Base-by-base conservation (phyloP, 2,329 filamentous ascomycete species). In the Rhynchosporium secalis region DNA sequence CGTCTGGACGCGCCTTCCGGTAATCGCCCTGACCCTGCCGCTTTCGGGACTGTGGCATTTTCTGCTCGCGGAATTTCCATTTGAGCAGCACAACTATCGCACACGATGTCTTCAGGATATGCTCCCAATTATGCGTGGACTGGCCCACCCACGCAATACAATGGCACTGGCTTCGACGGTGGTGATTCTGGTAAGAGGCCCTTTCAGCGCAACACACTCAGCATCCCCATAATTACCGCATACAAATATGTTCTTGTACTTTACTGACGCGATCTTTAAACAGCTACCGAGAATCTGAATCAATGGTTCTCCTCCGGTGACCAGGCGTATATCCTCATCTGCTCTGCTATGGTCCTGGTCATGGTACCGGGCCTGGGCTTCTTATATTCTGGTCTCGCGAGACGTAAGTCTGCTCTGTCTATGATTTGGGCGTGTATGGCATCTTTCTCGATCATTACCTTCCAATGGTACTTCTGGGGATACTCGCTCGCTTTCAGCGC, bases 391-490 rank as follows among this genome's bases (percentile, higher is more conserved):
- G 95, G 95, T 69, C 88, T 98, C 69, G 94, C 95, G n/a, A 89
- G 95, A 69, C 87, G 95, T 82, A 99, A 99, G 81, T 98, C 95
- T 4, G 95, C 95, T 36, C 84, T 99, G 48, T 96, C 92, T 67
- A 89, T 98, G 82, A 95, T 99, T 73, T 98, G 93, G 92, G 92
- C 94, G 13, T 92, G 90, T 79, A 96, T 99, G 91, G 94, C 90
- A 76, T 95, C 92, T 52, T 90, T 90, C 75, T 93, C 91, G 54
- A 87, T 98, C 74, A 83, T 97, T 75, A 89, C 91, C 61, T 97
- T 99, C 81, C 95, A 99, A 80, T 99, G 95, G 95, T 98, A 97
- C 74, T 97, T 99, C 77, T 98, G 95, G 94, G 95, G 95, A 43
- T 99, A 96, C 78, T 96, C 94, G 13, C 82, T 99, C 65, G 93